These are phyloP conservation scores for Coniochaeta sp. DNA, from an alignment of 2,329 filamentous ascomycete genomes.

Conservation along the genomic window DNA sequence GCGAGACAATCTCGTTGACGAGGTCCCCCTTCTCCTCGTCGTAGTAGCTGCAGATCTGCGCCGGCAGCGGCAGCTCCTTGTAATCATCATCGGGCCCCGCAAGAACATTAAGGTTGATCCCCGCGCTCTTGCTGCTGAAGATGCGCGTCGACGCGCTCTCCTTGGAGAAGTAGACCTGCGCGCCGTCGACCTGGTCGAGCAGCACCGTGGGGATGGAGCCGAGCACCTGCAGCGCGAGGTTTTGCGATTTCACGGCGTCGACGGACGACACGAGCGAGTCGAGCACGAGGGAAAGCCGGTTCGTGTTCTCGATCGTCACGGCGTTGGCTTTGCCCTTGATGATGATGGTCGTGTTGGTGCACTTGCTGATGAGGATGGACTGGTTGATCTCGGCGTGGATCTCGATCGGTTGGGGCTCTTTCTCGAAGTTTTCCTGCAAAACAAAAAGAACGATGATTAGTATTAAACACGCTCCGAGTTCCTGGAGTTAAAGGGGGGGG, in stretches of 20 bases:
- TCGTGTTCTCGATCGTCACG: slow-evolving; percentile 90
- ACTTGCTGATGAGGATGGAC: slow-evolving; percentile 85
- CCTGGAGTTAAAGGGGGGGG: slow-evolving; percentile 7
- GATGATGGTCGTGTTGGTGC: slow-evolving; percentile 84
- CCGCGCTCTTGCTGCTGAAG: slow-evolving; percentile 81
- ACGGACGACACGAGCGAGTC: slow-evolving; percentile 86
- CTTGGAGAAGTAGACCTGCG: slow-evolving; percentile 77
- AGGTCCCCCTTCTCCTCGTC: slow-evolving; percentile 64
- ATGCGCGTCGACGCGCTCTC: slow-evolving; percentile 73
- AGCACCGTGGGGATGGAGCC: slow-evolving; percentile 81
- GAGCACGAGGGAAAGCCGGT: slow-evolving; percentile 74
- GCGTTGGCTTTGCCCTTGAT: slow-evolving; percentile 92
- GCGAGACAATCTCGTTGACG: slow-evolving; percentile 91
- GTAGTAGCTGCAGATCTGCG: slow-evolving; percentile 78
- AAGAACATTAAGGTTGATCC: slow-evolving; percentile 82
- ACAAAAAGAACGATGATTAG: background rate
- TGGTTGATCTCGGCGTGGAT: slow-evolving; percentile 78
- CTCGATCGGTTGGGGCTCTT: slow-evolving; percentile 63
- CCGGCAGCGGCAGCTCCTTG: slow-evolving; percentile 78
- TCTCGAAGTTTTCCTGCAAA: slow-evolving; percentile 80
- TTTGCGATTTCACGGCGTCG: slow-evolving; percentile 90
- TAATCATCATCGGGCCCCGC: slow-evolving; percentile 69
- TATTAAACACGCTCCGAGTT: too few species aligned
- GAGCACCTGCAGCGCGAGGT: slow-evolving; percentile 89
- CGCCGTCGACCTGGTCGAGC: slow-evolving; percentile 89